These are phyloP conservation scores for Blastomyces parvus DNA, from an alignment of 2,329 filamentous ascomycete genomes.

Conservation along the genomic window DNA sequence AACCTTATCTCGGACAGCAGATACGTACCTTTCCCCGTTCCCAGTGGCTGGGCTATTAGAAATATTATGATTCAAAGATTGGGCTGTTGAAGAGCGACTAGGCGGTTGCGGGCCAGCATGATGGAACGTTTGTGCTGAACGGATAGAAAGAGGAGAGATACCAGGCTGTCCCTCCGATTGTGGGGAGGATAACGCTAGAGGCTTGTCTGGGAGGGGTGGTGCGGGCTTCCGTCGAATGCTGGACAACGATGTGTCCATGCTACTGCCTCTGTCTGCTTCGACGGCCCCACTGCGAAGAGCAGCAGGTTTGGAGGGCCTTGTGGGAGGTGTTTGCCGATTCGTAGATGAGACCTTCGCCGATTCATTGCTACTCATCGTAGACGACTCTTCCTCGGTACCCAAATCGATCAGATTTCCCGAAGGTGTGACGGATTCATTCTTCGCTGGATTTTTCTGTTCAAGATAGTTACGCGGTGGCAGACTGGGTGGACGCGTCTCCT, in stretches of 20 bases:
- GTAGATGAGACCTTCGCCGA: slow-evolving; percentile 18
- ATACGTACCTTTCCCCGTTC: slow-evolving; percentile 14
- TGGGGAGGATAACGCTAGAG: slow-evolving; percentile 10
- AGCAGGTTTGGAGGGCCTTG: slow-evolving; percentile 38
- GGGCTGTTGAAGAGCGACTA: neutral
- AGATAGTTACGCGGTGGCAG: slow-evolving; percentile 31
- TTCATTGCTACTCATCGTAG: slow-evolving; percentile 22
- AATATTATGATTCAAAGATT: neutral
- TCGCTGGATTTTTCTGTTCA: slow-evolving; percentile 19
- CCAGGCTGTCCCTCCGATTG: neutral
- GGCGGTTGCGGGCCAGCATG: neutral
- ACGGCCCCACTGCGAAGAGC: slow-evolving; percentile 17
- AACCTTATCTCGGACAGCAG: slow-evolving; percentile 15
- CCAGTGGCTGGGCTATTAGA: neutral
- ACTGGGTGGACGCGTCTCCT: slow-evolving; percentile 30
- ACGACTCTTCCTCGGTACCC: slow-evolving; percentile 17
- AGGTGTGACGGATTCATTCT: slow-evolving; percentile 14
- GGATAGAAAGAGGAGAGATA: neutral
- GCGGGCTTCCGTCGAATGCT: slow-evolving; percentile 16
- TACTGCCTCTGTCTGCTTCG: slow-evolving; percentile 9
- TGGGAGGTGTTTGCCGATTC: slow-evolving; percentile 26
- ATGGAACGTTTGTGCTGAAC: neutral
- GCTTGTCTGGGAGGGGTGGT: slow-evolving; percentile 15
- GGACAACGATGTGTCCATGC: slow-evolving; percentile 5
- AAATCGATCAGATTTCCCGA: slow-evolving; percentile 34